These are phyloP conservation scores for Hanseniaspora uvarum DNA, from an alignment of 1,139 yeast species.

Conservation along the genomic window DNA sequence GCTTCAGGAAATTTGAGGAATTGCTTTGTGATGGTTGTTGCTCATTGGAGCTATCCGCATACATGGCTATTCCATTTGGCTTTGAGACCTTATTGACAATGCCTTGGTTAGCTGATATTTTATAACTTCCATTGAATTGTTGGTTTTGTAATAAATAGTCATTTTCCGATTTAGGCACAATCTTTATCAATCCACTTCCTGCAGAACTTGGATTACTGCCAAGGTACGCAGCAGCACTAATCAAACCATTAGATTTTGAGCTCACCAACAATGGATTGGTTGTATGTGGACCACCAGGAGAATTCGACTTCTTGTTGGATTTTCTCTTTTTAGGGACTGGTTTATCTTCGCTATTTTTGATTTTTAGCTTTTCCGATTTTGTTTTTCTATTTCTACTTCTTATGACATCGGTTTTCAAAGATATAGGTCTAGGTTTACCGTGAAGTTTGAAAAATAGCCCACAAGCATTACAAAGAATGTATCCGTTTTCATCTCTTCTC, in stretches of 20 bases:
- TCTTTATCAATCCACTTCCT: slow-evolving; percentile 7
- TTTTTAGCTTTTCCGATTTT: slow-evolving; percentile 15
- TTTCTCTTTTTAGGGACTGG: background rate
- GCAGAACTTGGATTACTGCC: background rate
- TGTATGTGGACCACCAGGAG: background rate
- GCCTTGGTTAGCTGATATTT: slow-evolving; percentile 3
- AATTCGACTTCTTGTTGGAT: background rate
- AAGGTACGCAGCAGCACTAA: slow-evolving; percentile 1
- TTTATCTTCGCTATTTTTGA: background rate
- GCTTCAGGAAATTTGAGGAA: background rate
- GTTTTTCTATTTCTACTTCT: slow-evolving; percentile 69
- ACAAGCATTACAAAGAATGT: slow-evolving; percentile 89
- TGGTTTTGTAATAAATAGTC: slow-evolving; percentile 1
- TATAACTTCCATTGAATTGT: background rate
- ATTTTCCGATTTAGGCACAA: slow-evolving; percentile 11
- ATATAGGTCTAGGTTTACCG: slow-evolving; percentile 85
- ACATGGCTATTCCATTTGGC: background rate
- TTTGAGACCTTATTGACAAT: background rate
- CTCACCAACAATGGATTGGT: background rate
- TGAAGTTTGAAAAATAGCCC: slow-evolving; percentile 84
- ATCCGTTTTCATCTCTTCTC: slow-evolving; percentile 91
- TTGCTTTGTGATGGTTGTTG: background rate
- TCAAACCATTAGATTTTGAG: slow-evolving; percentile 9
- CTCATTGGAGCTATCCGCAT: background rate
- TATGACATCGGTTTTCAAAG: slow-evolving; percentile 82